Conservation (phyloP, 75 land plant species). For the Ceratopteris richardii region DNA sequence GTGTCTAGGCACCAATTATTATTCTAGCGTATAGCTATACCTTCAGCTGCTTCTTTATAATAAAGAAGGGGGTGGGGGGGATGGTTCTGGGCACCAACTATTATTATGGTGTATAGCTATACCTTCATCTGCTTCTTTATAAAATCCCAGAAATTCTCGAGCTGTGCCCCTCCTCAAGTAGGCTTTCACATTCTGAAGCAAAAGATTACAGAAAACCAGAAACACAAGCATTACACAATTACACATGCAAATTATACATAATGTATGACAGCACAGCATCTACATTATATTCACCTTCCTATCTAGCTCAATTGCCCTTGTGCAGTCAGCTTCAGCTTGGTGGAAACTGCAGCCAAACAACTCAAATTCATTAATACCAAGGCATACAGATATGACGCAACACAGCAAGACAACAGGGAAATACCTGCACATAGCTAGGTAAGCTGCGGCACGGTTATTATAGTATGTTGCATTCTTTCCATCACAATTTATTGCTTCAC, state of each 20-base stretch:
- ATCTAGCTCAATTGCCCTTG: constrained; percentile 62
- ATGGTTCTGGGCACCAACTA: too few species aligned
- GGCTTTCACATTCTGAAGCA: constrained; percentile 72
- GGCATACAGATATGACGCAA: not conserved
- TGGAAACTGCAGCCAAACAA: constrained; percentile 26
- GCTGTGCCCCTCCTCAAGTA: constrained; percentile 90
- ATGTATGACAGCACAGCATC: not conserved
- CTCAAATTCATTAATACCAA: not conserved
- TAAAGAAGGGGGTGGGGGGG: too few species aligned
- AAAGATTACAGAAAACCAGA: not conserved
- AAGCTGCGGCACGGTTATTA: constrained; percentile 43
- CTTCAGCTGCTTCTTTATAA: too few species aligned
- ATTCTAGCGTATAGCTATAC: too few species aligned
- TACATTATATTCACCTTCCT: constrained; percentile 67
- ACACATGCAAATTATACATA: not conserved
- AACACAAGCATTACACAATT: not conserved
- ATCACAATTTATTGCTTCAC: constrained; percentile 40
- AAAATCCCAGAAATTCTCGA: constrained; percentile 72
- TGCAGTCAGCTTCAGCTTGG: constrained; percentile 81
- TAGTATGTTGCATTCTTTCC: constrained; percentile 34
- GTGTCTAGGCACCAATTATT: too few species aligned
- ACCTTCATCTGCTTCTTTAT: constrained; percentile 90
- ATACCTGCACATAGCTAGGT: constrained; percentile 36
- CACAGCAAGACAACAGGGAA: not conserved
- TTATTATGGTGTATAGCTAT: too few species aligned